A percentile compares a stretch with the other conserved stretches of the same genome.
Conservation (phyloP, 176 grass and related monocot genomes). For the Urochloa ruziziensis region DNA sequence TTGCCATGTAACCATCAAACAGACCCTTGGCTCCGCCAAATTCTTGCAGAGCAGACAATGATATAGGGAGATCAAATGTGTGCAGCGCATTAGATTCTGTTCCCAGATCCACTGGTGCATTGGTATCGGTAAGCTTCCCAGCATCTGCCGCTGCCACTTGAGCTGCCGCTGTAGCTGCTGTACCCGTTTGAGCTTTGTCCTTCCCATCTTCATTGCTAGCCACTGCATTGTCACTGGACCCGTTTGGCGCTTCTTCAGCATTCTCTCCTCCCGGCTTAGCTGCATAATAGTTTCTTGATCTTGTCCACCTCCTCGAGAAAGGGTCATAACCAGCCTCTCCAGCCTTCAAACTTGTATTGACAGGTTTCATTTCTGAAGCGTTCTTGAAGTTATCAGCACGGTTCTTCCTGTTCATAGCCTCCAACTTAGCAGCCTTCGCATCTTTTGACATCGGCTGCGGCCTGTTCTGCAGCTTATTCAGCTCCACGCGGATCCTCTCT, state of each 20-base stretch:
- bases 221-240: background rate
- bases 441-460: slow-evolving; percentile 46
- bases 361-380: slow-evolving; percentile 84
- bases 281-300: slow-evolving; percentile 84
- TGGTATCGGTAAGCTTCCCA: slow-evolving; percentile 86
- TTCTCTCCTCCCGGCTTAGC: slow-evolving; percentile 56
- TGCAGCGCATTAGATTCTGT: slow-evolving; percentile 71
- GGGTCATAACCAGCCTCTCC: slow-evolving; percentile 98
- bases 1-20: slow-evolving; percentile 64
- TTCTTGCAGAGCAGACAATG: slow-evolving; percentile 61
- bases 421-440: slow-evolving; percentile 84
- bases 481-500: slow-evolving; percentile 60
- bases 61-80: slow-evolving; percentile 82
- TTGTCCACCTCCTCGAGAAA: slow-evolving; percentile 96
- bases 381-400: slow-evolving; percentile 94
- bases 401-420: slow-evolving; percentile 95
- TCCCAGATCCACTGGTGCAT: slow-evolving; percentile 76
- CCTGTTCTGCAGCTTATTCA: slow-evolving; percentile 63
- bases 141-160: slow-evolving; percentile 80
- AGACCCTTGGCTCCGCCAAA: slow-evolving; percentile 73
- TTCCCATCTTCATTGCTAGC: slow-evolving; percentile 37
- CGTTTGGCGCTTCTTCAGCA: slow-evolving; percentile 43
- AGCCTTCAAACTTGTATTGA: slow-evolving; percentile 79
- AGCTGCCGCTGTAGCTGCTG: slow-evolving; percentile 61
- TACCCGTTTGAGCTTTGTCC: slow-evolving; percentile 37